Base-by-base conservation (phyloP, 345 rosid genomes). In the Eutrema japonicum region DNA sequence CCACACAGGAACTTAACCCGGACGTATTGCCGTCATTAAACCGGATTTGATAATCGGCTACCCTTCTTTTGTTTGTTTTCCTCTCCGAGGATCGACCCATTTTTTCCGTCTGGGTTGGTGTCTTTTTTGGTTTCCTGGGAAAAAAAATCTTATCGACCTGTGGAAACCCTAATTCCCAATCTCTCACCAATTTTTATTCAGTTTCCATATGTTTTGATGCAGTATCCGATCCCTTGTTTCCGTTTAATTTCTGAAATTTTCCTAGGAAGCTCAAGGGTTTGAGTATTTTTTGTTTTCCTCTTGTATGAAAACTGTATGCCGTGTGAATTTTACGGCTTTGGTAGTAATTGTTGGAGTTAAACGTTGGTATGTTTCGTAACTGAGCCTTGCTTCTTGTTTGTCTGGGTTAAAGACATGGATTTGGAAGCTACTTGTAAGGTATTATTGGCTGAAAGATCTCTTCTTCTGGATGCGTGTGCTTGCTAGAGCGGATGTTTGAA, bases 341-440 rank as follows among this genome's bases (percentile, higher is more conserved):
- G 43, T 42, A 48, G 72, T 72, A 73, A 76, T 80, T 54, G 32
- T 56, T 72, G 55, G 73, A 62, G 71, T 50, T 68, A 66, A 13
- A 52, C 69, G 61, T 67, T 47, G 65, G 22, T 64, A 53, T 71
- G 61, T 66, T 81, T 64, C 53, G 33, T 22, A 67, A 74, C 78
- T 71, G 68, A 54, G 74, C 60, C 43, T 64, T 49, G 68, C 41
- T 37, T 76, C 72, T 68, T 73, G 48, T 66, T 70, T 36, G 73
- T 74, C 57, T 59, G 55, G 22, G 50, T 46, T 51, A 2, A 32
- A 59, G 79, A 78, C 61, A 94, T 94, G 98, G 98, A 94, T 85
- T 86, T 87, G 86, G 89, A 80, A 18, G 71, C 81, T 67, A 77
- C 77, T 71, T 93, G 98, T 85, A 86, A 88, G 98, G 96, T 93